These are phyloP conservation scores for Spergularia bocconei DNA, from an alignment of 148 eudicot species.

Conservation along the genomic window DNA sequence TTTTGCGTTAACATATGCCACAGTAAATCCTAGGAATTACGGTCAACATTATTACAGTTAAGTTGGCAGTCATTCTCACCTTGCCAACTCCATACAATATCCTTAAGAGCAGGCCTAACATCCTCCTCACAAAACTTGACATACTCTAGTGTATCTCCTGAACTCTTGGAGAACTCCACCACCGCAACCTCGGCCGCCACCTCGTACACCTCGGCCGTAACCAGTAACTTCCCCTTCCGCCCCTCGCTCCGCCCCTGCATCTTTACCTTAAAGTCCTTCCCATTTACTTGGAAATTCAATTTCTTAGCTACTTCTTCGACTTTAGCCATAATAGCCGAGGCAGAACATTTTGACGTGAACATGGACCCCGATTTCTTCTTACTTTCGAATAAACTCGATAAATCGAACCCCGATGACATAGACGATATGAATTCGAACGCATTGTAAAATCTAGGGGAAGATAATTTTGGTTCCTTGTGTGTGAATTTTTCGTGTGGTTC, in stretches of 20 bases:
- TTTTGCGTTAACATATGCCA: no score
- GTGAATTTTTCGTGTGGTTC: constrained; percentile 14
- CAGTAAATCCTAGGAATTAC: constrained; percentile 12
- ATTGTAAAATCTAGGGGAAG: constrained; percentile 59
- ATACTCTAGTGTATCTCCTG: constrained; percentile 88
- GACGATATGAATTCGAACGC: constrained; percentile 90
- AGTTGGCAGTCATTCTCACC: constrained; percentile 43
- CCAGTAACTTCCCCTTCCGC: constrained; percentile 58
- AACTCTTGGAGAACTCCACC: constrained; percentile 73
- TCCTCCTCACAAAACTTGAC: constrained; percentile 73
- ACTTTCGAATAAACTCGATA: constrained; percentile 61
- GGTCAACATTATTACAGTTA: constrained; percentile 19
- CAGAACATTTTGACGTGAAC: constrained; percentile 64
- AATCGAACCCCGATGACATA: constrained; percentile 83
- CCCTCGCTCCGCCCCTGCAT: constrained; percentile 62
- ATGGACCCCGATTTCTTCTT: constrained; percentile 40
- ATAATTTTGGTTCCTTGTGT: constrained; percentile 29
- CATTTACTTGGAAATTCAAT: constrained; percentile 38
- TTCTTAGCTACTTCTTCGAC: constrained; percentile 48
- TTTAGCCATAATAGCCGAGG: constrained; percentile 40
- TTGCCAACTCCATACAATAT: constrained; percentile 95
- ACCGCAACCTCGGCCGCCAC: constrained; percentile 83
- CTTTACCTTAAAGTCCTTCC: constrained; percentile 52
- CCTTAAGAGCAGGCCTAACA: constrained; percentile 66
- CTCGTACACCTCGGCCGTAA: constrained; percentile 78